A percentile compares a stretch with the other conserved stretches of the same genome.
These are phyloP conservation scores for Lentinula detonsa DNA, from an alignment of 768 basidiomycete species.

Conservation along the genomic window DNA sequence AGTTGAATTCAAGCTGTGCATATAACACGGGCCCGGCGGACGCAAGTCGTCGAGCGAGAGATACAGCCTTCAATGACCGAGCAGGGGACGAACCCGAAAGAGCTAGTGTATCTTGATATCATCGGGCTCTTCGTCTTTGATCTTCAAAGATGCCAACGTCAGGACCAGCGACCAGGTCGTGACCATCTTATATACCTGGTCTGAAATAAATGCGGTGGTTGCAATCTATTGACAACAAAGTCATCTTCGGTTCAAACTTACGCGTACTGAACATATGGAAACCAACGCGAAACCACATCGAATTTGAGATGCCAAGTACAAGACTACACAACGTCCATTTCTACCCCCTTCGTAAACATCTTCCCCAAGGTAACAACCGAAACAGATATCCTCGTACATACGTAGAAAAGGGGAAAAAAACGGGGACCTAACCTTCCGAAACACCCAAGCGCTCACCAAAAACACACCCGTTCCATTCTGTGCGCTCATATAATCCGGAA, in stretches of 20 bases:
- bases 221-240: too few species aligned
- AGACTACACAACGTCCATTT: conserved; percentile 1
- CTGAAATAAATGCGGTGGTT: too few species aligned
- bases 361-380: neutral
- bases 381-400: neutral
- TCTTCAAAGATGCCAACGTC: neutral
- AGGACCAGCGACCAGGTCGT: too few species aligned
- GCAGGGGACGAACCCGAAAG: too few species aligned
- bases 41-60: too few species aligned
- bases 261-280: neutral
- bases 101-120: neutral
- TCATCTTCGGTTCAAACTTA: neutral
- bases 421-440: neutral
- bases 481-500: neutral
- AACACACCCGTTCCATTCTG: neutral
- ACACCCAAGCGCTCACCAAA: conserved; percentile 7
- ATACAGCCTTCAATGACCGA: too few species aligned
- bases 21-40: too few species aligned
- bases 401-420: neutral
- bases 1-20: too few species aligned
- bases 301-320: neutral
- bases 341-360: conserved; percentile 5
- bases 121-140: neutral
- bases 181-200: too few species aligned
- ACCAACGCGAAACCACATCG: neutral